Base-by-base conservation (phyloP, 805 yeast genomes). In the Metschnikowia matae region DNA sequence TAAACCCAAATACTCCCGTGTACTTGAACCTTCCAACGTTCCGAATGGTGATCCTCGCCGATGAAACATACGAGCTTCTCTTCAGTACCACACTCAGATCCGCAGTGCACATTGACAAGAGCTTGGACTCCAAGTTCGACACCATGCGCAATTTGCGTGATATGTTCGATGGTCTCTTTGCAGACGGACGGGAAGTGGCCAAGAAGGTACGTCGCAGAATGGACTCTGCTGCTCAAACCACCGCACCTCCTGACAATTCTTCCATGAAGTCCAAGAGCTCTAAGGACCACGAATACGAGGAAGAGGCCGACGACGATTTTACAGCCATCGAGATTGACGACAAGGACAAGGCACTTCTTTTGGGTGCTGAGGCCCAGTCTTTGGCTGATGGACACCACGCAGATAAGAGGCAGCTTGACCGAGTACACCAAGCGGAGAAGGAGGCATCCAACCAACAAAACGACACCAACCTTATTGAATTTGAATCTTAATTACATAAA, bases 141-240 rank as follows among this genome's bases (percentile, higher is more conserved):
- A 70, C 75, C 36, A 80, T 79, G 50, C 70, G 81, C 41, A 85
- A 85, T 31, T 69, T 94, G 51, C 78, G 96, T 50, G 92, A 88
- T 49, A 85, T 94, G 82, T 88, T 92, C 69, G 96, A 89, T 65
- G 92, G 94, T 10, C 76, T 94, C 51, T 77, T 92, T 53, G 94
- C 95, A 0, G 97, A 94, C 69, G 97, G 98, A 4, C 78, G 89
- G 63, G 81, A 92, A 50, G 96, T 92, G 13, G 98, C 98, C 1
- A 83, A 80, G 48, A 91, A 89, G 62, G 95, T 94, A 3, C 83
- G 92, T 56, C 84, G 86, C 57, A 83, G 96, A 55, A 90, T 89
- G 79, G 96, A 90, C 64, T 82, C 85, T 14, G 83, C 80, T 8
- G 80, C 86, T 2, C 65, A 61, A 46, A 62, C 73, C 14, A 48